A percentile compares a stretch with the other conserved stretches of the same genome.
Evolutionary conservation across 768 basidiomycete genomes (phyloP).

Genomic region (Tricholoma matsutake): DNA sequence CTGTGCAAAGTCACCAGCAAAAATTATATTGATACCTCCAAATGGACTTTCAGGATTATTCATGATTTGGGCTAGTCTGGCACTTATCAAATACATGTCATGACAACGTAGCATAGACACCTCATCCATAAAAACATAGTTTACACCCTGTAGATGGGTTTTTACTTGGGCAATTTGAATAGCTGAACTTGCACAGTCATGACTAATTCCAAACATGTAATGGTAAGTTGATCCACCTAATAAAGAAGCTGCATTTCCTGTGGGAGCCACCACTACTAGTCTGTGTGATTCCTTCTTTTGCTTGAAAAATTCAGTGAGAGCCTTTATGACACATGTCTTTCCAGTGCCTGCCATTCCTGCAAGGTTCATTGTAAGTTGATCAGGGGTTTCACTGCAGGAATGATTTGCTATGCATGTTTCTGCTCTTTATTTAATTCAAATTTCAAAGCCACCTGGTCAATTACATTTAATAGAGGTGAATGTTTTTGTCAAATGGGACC

Average conservation of each 20-base stretch:
- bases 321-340: conserved; percentile 25
- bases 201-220: conserved; percentile 24
- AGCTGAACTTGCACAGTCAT: not conserved
- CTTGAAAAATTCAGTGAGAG: conserved; percentile 21
- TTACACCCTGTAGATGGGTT: conserved; percentile 9
- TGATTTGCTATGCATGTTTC: conserved; percentile 28
- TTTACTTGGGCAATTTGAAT: no score
- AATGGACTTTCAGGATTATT: conserved; percentile 20
- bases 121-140: conserved; percentile 42
- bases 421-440: conserved; percentile 30
- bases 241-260: conserved; percentile 29
- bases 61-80: conserved; percentile 17
- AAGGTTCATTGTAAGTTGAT: conserved; percentile 27
- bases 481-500: conserved; percentile 7
- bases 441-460: conserved; percentile 1
- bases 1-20: conserved; percentile 48
- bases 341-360: conserved; percentile 32
- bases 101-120: conserved; percentile 39
- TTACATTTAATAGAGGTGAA: conserved; percentile 2
- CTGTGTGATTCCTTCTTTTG: conserved; percentile 16
- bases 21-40: conserved; percentile 40
- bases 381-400: not conserved
- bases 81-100: conserved; percentile 29
- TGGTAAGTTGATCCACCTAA: conserved; percentile 35
- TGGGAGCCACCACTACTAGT: conserved; percentile 28